Conservation (phyloP, 352 stramenopile species). For the Phytopythium cucurbitacearum region DNA sequence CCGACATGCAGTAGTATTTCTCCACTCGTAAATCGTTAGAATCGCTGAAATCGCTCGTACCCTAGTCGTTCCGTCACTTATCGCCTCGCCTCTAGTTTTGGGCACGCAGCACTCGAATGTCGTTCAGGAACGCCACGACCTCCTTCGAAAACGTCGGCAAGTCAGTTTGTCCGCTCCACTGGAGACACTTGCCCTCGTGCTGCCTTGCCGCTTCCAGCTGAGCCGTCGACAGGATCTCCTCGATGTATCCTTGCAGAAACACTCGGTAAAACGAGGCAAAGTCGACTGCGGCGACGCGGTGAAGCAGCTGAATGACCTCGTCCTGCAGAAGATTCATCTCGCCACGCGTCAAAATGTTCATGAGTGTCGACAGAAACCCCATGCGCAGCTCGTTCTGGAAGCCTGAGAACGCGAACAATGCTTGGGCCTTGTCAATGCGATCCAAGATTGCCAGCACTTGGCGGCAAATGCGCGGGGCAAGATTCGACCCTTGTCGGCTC, state of each 20-base stretch:
- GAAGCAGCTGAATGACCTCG: slow-evolving; percentile 64
- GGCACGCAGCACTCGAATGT: slow-evolving; percentile 70
- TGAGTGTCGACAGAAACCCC: slow-evolving; percentile 71
- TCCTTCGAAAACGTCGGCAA: slow-evolving; percentile 72
- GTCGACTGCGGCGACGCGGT: slow-evolving; percentile 66
- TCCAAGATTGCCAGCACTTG: slow-evolving; percentile 70
- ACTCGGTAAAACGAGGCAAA: slow-evolving; percentile 74
- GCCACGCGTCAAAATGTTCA: slow-evolving; percentile 72
- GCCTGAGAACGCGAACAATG: slow-evolving; percentile 62
- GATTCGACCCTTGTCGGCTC: slow-evolving; percentile 39
- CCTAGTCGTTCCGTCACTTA: no score
- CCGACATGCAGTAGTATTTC: no score
- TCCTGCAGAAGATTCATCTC: slow-evolving; percentile 81
- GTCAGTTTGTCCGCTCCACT: slow-evolving; percentile 74
- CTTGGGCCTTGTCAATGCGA: slow-evolving; percentile 60
- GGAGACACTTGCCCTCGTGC: slow-evolving; percentile 52
- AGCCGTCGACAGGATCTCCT: slow-evolving; percentile 54
- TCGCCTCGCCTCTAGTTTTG: slow-evolving; percentile 27
- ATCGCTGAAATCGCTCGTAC: no score
- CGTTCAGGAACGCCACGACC: slow-evolving; percentile 66
- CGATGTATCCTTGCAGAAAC: slow-evolving; percentile 55
- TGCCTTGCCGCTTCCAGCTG: slow-evolving; percentile 46
- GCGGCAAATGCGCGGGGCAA: slow-evolving; percentile 62
- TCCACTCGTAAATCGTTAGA: no score
- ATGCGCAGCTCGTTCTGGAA: slow-evolving; percentile 72